phyloP scores from a whole-genome alignment of 202 grass and related monocot genomes.

The Thinopyrum obtusiflorum region DNA sequence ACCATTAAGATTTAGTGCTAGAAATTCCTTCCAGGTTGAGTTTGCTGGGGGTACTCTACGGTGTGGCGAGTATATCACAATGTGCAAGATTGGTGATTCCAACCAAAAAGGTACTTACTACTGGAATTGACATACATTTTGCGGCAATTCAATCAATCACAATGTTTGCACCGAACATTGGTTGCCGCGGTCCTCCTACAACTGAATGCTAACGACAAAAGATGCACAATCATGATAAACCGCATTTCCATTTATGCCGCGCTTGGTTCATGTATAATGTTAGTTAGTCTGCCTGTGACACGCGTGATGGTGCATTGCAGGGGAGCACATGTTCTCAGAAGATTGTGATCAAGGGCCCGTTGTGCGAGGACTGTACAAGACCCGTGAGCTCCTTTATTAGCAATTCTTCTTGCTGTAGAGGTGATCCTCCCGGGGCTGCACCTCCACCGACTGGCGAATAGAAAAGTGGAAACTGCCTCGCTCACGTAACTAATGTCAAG shows the following conservation, averaged over 20 bases:
- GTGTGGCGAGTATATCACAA: conserved; percentile 69
- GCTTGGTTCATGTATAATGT: too few species aligned
- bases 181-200: neutral
- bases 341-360: too few species aligned
- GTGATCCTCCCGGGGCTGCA: neutral
- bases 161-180: neutral
- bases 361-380: too few species aligned
- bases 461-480: too few species aligned
- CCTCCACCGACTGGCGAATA: too few species aligned
- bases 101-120: conserved; percentile 60
- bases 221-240: too few species aligned
- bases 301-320: conserved; percentile 23
- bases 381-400: too few species aligned
- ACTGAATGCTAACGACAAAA: too few species aligned
- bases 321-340: conserved; percentile 59
- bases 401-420: conserved; percentile 62
- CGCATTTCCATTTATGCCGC: too few species aligned
- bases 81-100: conserved; percentile 72
- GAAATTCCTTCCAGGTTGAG: conserved; percentile 53
- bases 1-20: neutral
- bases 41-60: conserved; percentile 62
- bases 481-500: too few species aligned
- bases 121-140: neutral
- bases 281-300: too few species aligned
- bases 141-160: neutral